phyloP scores from a whole-genome alignment of 2,329 filamentous ascomycete genomes.

The Lasiodiplodia citricola region DNA sequence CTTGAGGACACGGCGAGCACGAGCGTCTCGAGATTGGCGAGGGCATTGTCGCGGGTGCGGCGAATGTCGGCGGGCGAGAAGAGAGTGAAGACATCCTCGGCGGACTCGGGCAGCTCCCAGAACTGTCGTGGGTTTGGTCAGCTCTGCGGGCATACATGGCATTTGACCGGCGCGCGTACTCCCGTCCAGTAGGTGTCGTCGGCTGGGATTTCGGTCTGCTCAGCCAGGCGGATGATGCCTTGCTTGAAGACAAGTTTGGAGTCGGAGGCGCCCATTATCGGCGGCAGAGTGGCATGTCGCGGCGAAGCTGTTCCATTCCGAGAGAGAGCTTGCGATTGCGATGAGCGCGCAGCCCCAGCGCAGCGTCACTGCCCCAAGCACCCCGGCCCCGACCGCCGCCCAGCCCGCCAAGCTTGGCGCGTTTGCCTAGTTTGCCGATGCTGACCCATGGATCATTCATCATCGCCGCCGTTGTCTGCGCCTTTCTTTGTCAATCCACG shows the following conservation, averaged over 20 bases:
- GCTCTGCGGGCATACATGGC: conserved; percentile 16
- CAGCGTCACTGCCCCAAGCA: conserved; percentile 33
- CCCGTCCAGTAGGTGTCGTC: conserved; percentile 93
- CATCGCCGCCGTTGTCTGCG: not conserved
- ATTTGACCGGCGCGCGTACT: conserved; percentile 59
- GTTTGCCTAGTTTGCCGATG: conserved; percentile 9
- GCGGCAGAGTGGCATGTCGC: conserved; percentile 24
- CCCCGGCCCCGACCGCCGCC: conserved; percentile 6
- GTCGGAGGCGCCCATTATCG: conserved; percentile 91
- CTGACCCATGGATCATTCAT: not conserved
- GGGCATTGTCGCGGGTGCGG: conserved; percentile 80
- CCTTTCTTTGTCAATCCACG: conserved; percentile 7
- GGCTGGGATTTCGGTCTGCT: conserved; percentile 83
- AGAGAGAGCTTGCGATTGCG: conserved; percentile 19
- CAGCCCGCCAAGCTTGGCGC: not conserved
- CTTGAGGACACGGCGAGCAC: conserved; percentile 83
- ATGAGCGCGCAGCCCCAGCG: conserved; percentile 15
- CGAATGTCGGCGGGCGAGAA: conserved; percentile 83
- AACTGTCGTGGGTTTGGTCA: conserved; percentile 63
- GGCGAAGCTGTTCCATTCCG: conserved; percentile 15
- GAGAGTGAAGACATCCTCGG: conserved; percentile 95
- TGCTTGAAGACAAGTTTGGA: conserved; percentile 99
- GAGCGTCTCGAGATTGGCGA: conserved; percentile 89
- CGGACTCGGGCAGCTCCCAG: conserved; percentile 94
- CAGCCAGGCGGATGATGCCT: conserved; percentile 95